A percentile compares a stretch with the other conserved stretches of the same genome.
Evolutionary conservation across 2,329 filamentous ascomycete species (phyloP).

Genomic region (Septoria petroselini): DNA sequence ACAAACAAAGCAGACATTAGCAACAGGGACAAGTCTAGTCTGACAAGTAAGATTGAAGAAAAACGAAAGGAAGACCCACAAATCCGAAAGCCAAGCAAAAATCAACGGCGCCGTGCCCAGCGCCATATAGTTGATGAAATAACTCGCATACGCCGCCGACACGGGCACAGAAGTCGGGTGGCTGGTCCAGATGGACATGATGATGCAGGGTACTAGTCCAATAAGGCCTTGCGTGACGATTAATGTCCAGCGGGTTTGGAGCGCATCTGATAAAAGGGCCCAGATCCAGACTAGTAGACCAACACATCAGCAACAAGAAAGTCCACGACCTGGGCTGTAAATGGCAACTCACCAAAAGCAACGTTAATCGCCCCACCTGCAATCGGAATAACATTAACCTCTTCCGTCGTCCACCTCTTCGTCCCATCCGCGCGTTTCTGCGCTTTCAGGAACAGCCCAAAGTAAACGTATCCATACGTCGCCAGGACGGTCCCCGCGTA

Average conservation of each 20-base stretch:
- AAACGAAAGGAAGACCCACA: no score
- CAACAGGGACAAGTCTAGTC: no score
- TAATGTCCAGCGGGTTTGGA: slow-evolving; percentile 52
- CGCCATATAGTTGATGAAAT: slow-evolving; percentile 51
- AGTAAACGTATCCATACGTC: slow-evolving; percentile 50
- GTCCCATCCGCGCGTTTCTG: slow-evolving; percentile 44
- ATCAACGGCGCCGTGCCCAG: slow-evolving; percentile 54
- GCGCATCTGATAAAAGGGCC: slow-evolving; percentile 52
- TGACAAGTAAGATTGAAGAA: no score
- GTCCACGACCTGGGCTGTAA: no score
- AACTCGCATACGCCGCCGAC: slow-evolving; percentile 51
- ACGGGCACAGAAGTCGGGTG: slow-evolving; percentile 45
- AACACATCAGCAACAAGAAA: slow-evolving; percentile 1
- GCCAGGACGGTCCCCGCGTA: slow-evolving; percentile 49
- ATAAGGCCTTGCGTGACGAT: slow-evolving; percentile 49
- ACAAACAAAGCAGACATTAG: no score
- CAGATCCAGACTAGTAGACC: slow-evolving; percentile 49
- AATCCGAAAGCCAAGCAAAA: slow-evolving; percentile 53
- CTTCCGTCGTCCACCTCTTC: slow-evolving; percentile 43
- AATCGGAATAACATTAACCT: slow-evolving; percentile 52
- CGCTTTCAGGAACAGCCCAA: slow-evolving; percentile 45
- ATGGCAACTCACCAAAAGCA: slow-evolving; percentile 34
- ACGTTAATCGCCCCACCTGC: slow-evolving; percentile 51
- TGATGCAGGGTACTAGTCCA: slow-evolving; percentile 49
- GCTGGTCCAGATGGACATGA: slow-evolving; percentile 55